Evolutionary conservation across 2,329 filamentous ascomycete species (phyloP), one percentile per base, ranked within the genome.

Genomic region (Ascosphaera aggregata): DNA sequence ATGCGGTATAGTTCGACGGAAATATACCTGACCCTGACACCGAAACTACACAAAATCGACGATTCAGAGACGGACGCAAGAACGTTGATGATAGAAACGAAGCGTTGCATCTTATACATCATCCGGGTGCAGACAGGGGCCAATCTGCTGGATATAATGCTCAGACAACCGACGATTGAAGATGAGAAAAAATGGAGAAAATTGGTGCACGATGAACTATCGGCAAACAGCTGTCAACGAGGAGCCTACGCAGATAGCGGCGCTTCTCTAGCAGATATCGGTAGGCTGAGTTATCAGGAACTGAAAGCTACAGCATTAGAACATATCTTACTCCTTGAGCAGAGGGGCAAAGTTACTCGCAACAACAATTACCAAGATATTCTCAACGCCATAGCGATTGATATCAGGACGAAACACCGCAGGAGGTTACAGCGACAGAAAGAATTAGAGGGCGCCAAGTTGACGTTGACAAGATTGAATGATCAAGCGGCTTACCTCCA

Each of bases 321-420:
- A 57, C 95, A 95, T 51, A 81, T 98, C 43, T 74, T 98, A 61
- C 70, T 73, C 13, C 69, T 98, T 31, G 86, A 98, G 59, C 74
- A 80, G 46, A 69, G 78, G 51, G 85, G 85, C 42, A 78, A 85
- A 51, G 85, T 98, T 48, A 84, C 76, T 27, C 65, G 74, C 19
- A 64, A 84, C 51, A 95, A 98, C 57, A 73, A 80, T 53, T 98
- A 95, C 59, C 89, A 98, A 59, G 89, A 98, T 53, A 70, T 98
- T n/a, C 70, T 98, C 46, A 98, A 98, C 53, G 82, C 84, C 44
- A 94, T 98, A 50, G 89, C 89, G 2, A 70, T 91, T 41, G 89
- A 98, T 53, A 98, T 98, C 53, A 78, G 91, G 36, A 93, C 85
- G 43, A 98, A 98, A 67, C 92, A 92, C 58, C 76, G 85, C 31